Conservation (phyloP, 192 early-diverging fungal species). For the Backusella circina region DNA sequence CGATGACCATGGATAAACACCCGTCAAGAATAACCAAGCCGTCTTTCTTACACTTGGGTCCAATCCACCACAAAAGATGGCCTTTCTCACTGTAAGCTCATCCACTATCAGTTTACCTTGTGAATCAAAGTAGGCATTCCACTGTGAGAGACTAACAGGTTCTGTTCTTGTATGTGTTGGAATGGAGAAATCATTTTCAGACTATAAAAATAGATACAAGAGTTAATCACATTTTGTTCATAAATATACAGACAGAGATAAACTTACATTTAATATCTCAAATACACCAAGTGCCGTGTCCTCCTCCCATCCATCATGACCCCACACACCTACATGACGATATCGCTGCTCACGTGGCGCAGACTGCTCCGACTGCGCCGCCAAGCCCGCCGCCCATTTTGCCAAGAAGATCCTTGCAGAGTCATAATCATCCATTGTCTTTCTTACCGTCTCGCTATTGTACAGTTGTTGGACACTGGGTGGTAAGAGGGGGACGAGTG, state of each 20-base stretch:
- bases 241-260: not conserved
- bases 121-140: conserved; percentile 68
- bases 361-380: conserved; percentile 29
- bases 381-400: conserved; percentile 68
- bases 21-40: conserved; percentile 89
- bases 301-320: conserved; percentile 36
- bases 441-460: conserved; percentile 53
- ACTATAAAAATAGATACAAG: conserved; percentile 27
- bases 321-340: conserved; percentile 33
- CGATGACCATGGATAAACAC: conserved; percentile 81
- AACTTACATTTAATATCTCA: conserved; percentile 38
- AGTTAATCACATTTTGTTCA: not conserved
- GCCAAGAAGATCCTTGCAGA: conserved; percentile 73
- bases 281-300: conserved; percentile 41
- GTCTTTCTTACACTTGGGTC: conserved; percentile 74
- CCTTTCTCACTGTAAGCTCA: conserved; percentile 48
- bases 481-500: conserved; percentile 48
- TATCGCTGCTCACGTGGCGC: conserved; percentile 18
- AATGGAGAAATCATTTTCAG: conserved; percentile 41
- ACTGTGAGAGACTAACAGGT: conserved; percentile 61
- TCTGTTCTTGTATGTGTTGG: conserved; percentile 44
- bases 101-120: conserved; percentile 45
- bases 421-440: conserved; percentile 74
- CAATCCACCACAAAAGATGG: conserved; percentile 75
- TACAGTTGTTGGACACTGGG: conserved; percentile 49